These are phyloP conservation scores for Odonthalia washingtoniensis DNA, from an alignment of 31 red algal species.

Conservation along the genomic window DNA sequence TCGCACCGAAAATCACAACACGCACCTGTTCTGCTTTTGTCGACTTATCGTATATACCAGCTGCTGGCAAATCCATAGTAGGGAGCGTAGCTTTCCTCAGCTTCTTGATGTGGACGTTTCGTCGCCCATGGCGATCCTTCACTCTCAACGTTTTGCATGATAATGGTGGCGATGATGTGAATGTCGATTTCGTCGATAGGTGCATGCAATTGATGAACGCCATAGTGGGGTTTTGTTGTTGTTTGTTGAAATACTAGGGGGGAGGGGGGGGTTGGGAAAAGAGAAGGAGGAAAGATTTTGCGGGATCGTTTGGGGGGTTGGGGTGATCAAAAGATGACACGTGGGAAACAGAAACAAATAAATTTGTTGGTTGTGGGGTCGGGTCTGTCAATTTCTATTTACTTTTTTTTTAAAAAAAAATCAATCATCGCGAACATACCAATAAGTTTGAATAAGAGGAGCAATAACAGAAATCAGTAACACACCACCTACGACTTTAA, in stretches of 20 bases:
- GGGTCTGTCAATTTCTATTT: no score
- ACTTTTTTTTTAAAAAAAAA: no score
- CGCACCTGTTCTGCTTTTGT: conserved; percentile 34
- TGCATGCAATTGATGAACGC: no score
- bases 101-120: neutral
- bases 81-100: neutral
- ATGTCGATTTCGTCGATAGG: no score
- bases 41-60: conserved; percentile 61
- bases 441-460: conserved; percentile 81
- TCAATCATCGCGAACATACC: conserved; percentile 59
- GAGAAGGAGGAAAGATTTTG: neutral
- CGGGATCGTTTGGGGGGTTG: neutral
- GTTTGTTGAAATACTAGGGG: neutral
- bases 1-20: conserved; percentile 80
- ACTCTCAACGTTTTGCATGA: no score
- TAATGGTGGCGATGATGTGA: no score
- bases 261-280: neutral
- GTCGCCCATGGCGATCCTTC: neutral
- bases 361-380: no score
- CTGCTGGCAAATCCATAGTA: conserved; percentile 41
- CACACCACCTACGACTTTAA: conserved; percentile 75
- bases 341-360: no score
- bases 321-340: no score
- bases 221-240: no score
- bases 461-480: conserved; percentile 82